Evolutionary conservation across 1,284 basidiomycete genomes (phyloP), one percentile per base, ranked within the genome.

Genomic region (Cutaneotrichosporon sp.): DNA sequence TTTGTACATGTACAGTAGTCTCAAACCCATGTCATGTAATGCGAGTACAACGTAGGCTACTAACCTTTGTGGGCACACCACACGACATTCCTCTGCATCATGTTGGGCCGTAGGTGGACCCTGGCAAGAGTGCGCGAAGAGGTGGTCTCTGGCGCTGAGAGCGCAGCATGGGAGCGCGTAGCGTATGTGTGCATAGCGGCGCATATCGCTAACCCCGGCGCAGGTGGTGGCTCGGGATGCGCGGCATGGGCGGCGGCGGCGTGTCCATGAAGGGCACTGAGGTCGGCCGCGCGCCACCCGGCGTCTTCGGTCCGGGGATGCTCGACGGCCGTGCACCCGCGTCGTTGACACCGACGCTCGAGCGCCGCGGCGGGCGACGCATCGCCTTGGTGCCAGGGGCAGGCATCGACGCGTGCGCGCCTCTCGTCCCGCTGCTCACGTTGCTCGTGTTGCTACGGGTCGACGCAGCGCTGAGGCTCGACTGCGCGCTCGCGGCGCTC

Each of bases 231-330:
- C 49, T 63, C 21, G 77, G 77, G 58, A 79, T 79, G 46, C 76
- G 65, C 26, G 77, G 76, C 4, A 77, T 74, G 36, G 75, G 76
- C 11, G 77, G 76, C 14, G 77, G 76, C 26, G 73, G 66, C 52
- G 63, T 65, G 36, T 49, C 69, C 65, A 58, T 32, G 47, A 76
- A 73, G 58, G 72, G 73, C 18, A 73, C 69, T n/a, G 64, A 68
- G 10, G 64, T 68, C 4, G 74, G 75, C 42, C 76, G 62, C 14
- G 60, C 60, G 11, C 47, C 30, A 10, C 32, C 30, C 10, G 72
- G 71, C 11, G 70, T 69, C 49, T 38, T 68, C 18, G 75, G 73
- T 16, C 62, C 72, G 4, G 76, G 74, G 31, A 76, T 76, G 36
- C 66, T 67, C 13, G 68, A 72, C 7, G 75, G 73, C 31, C 67